These are phyloP conservation scores for Cladochytrium replicatum DNA, from an alignment of 192 early-diverging fungal genomes.

Conservation along the genomic window DNA sequence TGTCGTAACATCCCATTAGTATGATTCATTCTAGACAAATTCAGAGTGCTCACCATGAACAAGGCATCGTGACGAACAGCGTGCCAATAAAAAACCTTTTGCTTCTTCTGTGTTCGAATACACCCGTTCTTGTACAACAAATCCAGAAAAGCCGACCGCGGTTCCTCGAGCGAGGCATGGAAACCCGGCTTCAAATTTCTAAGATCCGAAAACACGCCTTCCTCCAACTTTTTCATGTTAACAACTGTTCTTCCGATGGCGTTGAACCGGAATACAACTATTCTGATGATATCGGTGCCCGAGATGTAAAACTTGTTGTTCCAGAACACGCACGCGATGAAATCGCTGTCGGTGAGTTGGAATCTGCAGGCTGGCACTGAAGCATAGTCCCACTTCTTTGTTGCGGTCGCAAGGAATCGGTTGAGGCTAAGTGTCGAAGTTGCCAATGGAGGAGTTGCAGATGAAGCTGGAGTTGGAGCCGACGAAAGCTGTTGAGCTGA, in stretches of 20 bases:
- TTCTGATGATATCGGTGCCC: conserved; percentile 90
- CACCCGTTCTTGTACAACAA: conserved; percentile 92
- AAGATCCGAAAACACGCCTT: conserved; percentile 94
- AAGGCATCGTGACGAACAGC: conserved; percentile 89
- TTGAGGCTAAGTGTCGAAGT: too few relatives aligned
- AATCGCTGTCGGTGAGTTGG: conserved; percentile 72
- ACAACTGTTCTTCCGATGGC: conserved; percentile 76
- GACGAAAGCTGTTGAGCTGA: too few relatives aligned
- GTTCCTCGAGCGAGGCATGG: conserved; percentile 88
- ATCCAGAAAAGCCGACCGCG: conserved; percentile 86
- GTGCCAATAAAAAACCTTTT: conserved; percentile 99
- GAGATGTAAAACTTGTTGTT: conserved; percentile 91
- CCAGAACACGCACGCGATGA: conserved; percentile 87
- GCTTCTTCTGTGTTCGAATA: conserved; percentile 97
- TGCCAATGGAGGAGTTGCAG: too few relatives aligned
- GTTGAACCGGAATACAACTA: conserved; percentile 83
- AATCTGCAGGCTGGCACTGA: conserved; percentile 48
- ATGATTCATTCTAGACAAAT: neutral
- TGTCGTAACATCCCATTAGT: conserved; percentile 5
- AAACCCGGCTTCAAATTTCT: conserved; percentile 88
- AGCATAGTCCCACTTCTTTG: conserved; percentile 52
- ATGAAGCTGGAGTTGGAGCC: too few relatives aligned
- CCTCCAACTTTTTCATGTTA: conserved; percentile 95
- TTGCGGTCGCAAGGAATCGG: conserved; percentile 58
- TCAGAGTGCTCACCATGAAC: conserved; percentile 56